Evolutionary conservation across 805 yeast species (phyloP).

Genomic region (Wickerhamiella shivajii): DNA sequence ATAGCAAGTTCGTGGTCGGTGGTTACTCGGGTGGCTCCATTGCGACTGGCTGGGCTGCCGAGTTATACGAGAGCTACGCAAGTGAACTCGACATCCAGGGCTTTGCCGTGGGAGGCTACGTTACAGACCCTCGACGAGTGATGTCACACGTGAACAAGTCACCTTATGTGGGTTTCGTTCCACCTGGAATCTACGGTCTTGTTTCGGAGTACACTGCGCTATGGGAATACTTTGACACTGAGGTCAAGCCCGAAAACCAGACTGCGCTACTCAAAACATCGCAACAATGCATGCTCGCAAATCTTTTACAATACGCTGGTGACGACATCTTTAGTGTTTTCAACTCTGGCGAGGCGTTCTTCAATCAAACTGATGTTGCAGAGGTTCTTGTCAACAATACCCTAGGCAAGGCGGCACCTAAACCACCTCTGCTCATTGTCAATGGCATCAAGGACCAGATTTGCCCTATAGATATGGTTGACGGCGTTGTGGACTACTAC

Average conservation of each 20-base stretch:
- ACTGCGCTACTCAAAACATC: slow-evolving; percentile 5
- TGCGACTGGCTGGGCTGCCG: slow-evolving; percentile 22
- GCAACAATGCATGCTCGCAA: slow-evolving; percentile 12
- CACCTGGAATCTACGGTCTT: slow-evolving; percentile 17
- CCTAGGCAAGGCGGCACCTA: slow-evolving; percentile 17
- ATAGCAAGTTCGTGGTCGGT: slow-evolving; percentile 11
- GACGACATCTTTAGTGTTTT: slow-evolving; percentile 15
- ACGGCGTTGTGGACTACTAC: slow-evolving; percentile 14
- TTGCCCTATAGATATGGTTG: slow-evolving; percentile 15
- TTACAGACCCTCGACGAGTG: slow-evolving; percentile 13
- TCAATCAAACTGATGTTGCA: slow-evolving; percentile 9
- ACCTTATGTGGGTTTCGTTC: slow-evolving; percentile 16
- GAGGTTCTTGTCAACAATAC: slow-evolving; percentile 14
- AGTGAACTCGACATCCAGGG: slow-evolving; percentile 20
- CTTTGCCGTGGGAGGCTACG: slow-evolving; percentile 18
- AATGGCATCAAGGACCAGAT: slow-evolving; percentile 20
- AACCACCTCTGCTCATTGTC: slow-evolving; percentile 18
- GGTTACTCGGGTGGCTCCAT: slow-evolving; percentile 22
- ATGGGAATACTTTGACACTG: slow-evolving; percentile 5
- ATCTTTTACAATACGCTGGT: slow-evolving; percentile 10
- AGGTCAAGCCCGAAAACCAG: slow-evolving; percentile 7
- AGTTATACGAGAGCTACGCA: slow-evolving; percentile 18
- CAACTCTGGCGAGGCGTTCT: slow-evolving; percentile 13
- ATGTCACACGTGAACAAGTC: slow-evolving; percentile 11
- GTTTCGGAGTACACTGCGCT: slow-evolving; percentile 16